Evolutionary conservation across 495 filamentous ascomycete species (phyloP).

Genomic region (Penicillium egyptiacum): DNA sequence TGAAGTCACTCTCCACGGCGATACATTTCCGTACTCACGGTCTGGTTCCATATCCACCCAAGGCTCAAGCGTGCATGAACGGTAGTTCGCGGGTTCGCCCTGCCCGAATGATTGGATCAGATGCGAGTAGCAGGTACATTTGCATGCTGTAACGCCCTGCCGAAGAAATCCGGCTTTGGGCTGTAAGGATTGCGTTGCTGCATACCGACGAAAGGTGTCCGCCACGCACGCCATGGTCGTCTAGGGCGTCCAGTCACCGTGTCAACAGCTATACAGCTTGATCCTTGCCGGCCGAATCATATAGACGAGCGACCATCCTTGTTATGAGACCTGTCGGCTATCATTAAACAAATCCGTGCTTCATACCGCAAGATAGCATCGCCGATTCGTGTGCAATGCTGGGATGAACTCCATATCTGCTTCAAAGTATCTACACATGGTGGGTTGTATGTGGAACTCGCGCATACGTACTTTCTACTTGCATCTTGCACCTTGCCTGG

Average conservation of each 20-base stretch:
- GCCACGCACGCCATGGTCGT: slow-evolving; percentile 1
- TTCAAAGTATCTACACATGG: slow-evolving; percentile 2
- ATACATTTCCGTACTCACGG: slow-evolving; percentile 1
- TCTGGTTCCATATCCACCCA: slow-evolving; percentile 1
- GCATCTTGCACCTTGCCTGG: slow-evolving; percentile 7
- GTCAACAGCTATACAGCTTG: slow-evolving; percentile 4
- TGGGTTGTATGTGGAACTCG: background rate
- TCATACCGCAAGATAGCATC: background rate
- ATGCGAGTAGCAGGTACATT: slow-evolving; percentile 2
- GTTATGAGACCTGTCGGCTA: slow-evolving; percentile 3
- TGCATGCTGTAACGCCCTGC: slow-evolving; percentile 3
- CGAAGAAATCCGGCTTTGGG: background rate
- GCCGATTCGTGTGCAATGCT: background rate
- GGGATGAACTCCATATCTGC: background rate
- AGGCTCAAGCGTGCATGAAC: slow-evolving; percentile 27
- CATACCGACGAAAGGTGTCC: background rate
- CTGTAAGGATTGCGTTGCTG: slow-evolving; percentile 8
- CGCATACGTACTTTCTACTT: background rate
- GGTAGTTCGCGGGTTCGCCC: slow-evolving; percentile 22
- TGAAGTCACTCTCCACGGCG: background rate
- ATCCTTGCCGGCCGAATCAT: slow-evolving; percentile 6
- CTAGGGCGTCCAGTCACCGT: slow-evolving; percentile 1
- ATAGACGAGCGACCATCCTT: background rate
- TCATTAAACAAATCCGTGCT: background rate
- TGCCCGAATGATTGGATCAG: slow-evolving; percentile 3